Conservation (phyloP, 495 filamentous ascomycete species). For the Hamigera avellanea region DNA sequence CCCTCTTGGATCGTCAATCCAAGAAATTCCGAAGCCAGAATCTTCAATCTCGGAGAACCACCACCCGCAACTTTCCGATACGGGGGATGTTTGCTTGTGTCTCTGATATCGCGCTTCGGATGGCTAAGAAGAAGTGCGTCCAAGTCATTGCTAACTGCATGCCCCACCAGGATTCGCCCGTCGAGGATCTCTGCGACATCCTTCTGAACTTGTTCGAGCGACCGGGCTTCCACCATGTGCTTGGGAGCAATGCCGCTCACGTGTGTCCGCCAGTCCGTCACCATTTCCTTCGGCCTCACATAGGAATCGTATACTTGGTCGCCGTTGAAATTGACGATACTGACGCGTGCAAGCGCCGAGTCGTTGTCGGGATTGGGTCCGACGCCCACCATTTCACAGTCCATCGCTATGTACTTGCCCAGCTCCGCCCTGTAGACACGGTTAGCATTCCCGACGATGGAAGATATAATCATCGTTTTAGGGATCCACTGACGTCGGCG, state of each 20-base stretch:
- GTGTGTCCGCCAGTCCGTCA: slow-evolving; percentile 81
- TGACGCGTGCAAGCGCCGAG: slow-evolving; percentile 69
- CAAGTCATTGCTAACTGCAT: slow-evolving; percentile 82
- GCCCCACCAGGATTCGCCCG: slow-evolving; percentile 70
- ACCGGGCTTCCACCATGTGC: slow-evolving; percentile 54
- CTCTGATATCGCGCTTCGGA: slow-evolving; percentile 63
- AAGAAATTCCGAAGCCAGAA: slow-evolving; percentile 64
- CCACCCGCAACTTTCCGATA: slow-evolving; percentile 68
- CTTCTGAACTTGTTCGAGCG: slow-evolving; percentile 63
- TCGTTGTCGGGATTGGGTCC: slow-evolving; percentile 54
- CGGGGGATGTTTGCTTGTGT: slow-evolving; percentile 66
- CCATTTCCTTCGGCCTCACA: slow-evolving; percentile 61
- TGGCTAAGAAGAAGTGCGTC: slow-evolving; percentile 65
- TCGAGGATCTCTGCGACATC: slow-evolving; percentile 61
- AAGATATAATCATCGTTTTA: background rate
- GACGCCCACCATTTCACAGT: slow-evolving; percentile 97
- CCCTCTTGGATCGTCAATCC: slow-evolving; percentile 77
- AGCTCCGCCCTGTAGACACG: slow-evolving; percentile 34
- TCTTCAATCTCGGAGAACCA: slow-evolving; percentile 63
- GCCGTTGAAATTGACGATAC: slow-evolving; percentile 85
- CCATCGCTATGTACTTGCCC: slow-evolving; percentile 83
- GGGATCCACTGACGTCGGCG: slow-evolving; percentile 24
- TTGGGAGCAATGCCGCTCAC: slow-evolving; percentile 68
- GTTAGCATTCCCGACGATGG: slow-evolving; percentile 4
- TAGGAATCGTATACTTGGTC: slow-evolving; percentile 85